Evolutionary conservation across 1,284 basidiomycete species (phyloP).

Genomic region (Veloporphyrellus conicus): DNA sequence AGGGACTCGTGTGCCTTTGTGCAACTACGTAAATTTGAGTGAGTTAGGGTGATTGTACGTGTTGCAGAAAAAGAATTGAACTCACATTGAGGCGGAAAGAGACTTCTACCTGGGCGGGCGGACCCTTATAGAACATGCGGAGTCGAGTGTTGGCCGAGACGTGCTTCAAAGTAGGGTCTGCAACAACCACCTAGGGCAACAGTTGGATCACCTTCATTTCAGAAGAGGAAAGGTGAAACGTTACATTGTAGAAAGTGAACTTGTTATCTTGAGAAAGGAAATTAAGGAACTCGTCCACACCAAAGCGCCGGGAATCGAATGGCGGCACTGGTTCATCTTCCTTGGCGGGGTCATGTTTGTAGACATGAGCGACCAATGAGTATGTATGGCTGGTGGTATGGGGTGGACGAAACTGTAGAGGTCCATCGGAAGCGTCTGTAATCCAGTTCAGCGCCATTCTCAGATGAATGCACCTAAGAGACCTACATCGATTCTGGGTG

Average conservation of each 20-base stretch:
- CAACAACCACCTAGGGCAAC: constrained; percentile 7
- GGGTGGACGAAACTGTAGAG: constrained; percentile 9
- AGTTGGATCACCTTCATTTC: background rate
- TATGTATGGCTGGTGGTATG: constrained; percentile 1
- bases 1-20: constrained; percentile 3
- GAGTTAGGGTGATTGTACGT: background rate
- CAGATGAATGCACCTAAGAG: background rate
- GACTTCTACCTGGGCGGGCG: background rate
- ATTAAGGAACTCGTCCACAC: constrained; percentile 1
- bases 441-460: background rate
- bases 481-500: constrained; percentile 4
- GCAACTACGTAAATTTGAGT: constrained; percentile 1
- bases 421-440: constrained; percentile 5
- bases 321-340: background rate
- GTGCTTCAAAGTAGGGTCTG: constrained; percentile 15
- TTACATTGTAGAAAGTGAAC: constrained; percentile 12
- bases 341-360: background rate
- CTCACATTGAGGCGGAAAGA: constrained; percentile 5
- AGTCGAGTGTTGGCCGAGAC: constrained; percentile 8
- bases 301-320: background rate
- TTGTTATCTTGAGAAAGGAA: constrained; percentile 5
- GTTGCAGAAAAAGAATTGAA: background rate
- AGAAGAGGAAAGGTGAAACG: background rate
- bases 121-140: background rate
- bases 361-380: constrained; percentile 12